phyloP scores from a whole-genome alignment of 2,329 filamentous ascomycete species.

The Tricladium varicosporioides region DNA sequence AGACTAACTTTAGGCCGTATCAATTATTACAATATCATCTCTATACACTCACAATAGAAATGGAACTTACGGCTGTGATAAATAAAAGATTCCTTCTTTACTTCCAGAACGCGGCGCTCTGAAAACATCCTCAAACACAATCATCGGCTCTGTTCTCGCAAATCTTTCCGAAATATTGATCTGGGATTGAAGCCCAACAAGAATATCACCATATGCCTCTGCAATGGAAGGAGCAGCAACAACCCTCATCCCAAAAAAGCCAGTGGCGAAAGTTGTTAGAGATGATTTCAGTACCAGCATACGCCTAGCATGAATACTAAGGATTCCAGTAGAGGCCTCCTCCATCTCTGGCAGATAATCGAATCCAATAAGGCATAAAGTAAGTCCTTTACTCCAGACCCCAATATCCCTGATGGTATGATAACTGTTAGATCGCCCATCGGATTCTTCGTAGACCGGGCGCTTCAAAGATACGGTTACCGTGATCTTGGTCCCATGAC shows the following conservation, averaged over 20 bases:
- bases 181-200: conserved; percentile 17
- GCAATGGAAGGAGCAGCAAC: not conserved
- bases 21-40: too few species aligned
- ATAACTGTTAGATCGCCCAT: not conserved
- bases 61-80: conserved; percentile 22
- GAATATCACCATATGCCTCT: conserved; percentile 9
- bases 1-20: too few species aligned
- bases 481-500: conserved; percentile 52
- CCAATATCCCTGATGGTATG: conserved; percentile 12
- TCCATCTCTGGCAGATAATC: conserved; percentile 14
- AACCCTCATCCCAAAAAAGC: conserved; percentile 5
- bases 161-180: conserved; percentile 4
- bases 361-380: conserved; percentile 22
- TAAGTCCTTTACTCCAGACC: conserved; percentile 13
- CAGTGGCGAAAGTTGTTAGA: conserved; percentile 11
- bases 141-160: conserved; percentile 13
- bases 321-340: conserved; percentile 13
- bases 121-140: conserved; percentile 21
- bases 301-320: conserved; percentile 9
- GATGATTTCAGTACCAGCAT: conserved; percentile 20
- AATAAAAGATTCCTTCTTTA: conserved; percentile 11
- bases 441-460: not conserved
- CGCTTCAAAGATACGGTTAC: conserved; percentile 41
- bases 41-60: not conserved
- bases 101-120: not conserved